Evolutionary conservation across 768 basidiomycete genomes (phyloP).

Genomic region (Pleurotus pulmonarius): DNA sequence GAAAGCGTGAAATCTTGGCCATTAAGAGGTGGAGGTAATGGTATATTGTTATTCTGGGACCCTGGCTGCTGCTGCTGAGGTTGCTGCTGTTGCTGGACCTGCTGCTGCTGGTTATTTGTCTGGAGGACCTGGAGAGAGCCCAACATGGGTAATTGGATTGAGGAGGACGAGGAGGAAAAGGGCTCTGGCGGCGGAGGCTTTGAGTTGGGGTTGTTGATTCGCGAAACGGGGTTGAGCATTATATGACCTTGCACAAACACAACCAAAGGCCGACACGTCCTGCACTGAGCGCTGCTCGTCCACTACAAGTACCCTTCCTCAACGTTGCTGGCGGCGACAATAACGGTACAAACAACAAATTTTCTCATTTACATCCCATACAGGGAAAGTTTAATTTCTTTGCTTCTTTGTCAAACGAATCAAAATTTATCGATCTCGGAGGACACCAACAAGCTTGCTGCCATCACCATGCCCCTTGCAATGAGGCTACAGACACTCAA

Average conservation of each 20-base stretch:
- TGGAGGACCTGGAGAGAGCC: conserved; percentile 65
- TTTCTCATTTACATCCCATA: background rate
- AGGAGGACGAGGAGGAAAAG: conserved; percentile 17
- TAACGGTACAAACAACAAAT: background rate
- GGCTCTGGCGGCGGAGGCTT: conserved; percentile 8
- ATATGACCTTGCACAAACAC: conserved; percentile 6
- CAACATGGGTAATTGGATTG: conserved; percentile 66
- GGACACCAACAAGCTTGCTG: conserved; percentile 4
- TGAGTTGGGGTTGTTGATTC: conserved; percentile 10
- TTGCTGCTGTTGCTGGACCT: conserved; percentile 46
- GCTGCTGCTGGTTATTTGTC: conserved; percentile 56
- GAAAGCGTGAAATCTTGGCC: conserved; percentile 93
- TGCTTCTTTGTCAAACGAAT: background rate
- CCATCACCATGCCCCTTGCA: conserved; percentile 7
- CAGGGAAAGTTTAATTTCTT: background rate
- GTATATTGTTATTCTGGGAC: conserved; percentile 54
- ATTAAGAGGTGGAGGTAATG: conserved; percentile 77
- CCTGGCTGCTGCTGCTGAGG: conserved; percentile 47
- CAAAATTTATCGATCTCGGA: background rate
- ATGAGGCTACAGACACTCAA: background rate
- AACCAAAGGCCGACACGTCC: conserved; percentile 10
- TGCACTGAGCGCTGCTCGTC: background rate
- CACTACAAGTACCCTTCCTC: background rate
- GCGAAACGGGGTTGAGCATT: conserved; percentile 7
- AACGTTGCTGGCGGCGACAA: background rate